Percentiles rank a stretch among this genome's conserved stretches.
Evolutionary conservation across 345 rosid genomes (phyloP).

Genomic region (Citrus reticulata): DNA sequence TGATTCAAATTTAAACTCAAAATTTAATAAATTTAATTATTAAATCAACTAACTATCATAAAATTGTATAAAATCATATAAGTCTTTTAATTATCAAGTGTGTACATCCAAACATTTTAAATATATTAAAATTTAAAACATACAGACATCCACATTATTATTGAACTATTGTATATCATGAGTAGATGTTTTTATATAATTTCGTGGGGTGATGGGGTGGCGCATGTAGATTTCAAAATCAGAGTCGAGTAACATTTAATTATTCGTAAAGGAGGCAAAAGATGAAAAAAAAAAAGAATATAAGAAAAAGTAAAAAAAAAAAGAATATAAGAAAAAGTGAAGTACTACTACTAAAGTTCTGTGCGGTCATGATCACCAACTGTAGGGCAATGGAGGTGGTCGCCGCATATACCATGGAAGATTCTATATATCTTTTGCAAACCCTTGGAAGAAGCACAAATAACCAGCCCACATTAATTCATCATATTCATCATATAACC

Average conservation of each 20-base stretch:
- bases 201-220: neutral
- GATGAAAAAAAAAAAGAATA: neutral
- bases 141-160: too few species aligned
- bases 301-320: neutral
- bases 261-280: neutral
- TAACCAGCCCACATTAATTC: neutral
- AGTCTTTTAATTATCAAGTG: too few species aligned
- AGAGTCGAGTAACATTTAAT: neutral
- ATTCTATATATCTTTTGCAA: slow-evolving; percentile 23
- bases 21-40: too few species aligned
- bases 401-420: slow-evolving; percentile 46
- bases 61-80: too few species aligned
- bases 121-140: too few species aligned
- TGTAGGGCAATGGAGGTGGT: slow-evolving; percentile 10
- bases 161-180: too few species aligned
- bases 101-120: too few species aligned
- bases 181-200: too few species aligned
- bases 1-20: too few species aligned
- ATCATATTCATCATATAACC: neutral
- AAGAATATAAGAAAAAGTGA: neutral
- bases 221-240: slow-evolving; percentile 1
- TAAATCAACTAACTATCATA: too few species aligned
- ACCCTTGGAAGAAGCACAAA: slow-evolving; percentile 11
- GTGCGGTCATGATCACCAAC: slow-evolving; percentile 10
- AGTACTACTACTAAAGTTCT: neutral